phyloP scores from a whole-genome alignment of 208 protist genomes.

The Blastocrithidia nonstop region DNA sequence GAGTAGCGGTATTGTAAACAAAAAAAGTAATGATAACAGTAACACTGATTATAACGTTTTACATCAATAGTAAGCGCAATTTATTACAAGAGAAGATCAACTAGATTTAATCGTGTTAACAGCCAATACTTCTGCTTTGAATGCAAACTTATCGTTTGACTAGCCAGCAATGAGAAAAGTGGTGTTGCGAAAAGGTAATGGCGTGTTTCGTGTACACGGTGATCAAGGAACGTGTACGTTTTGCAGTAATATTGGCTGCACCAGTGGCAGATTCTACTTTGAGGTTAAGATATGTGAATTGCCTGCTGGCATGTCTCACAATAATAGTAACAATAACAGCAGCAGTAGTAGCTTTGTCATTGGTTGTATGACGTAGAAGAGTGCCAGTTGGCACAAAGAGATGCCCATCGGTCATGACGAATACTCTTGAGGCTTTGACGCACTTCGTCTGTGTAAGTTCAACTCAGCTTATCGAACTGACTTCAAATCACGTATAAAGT shows the following conservation, averaged over 20 bases:
- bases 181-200: neutral
- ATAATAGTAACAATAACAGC: constrained; percentile 10
- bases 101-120: too few species aligned
- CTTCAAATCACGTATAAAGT: constrained; percentile 37
- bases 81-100: too few species aligned
- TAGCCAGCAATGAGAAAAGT: neutral
- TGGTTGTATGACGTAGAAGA: constrained; percentile 41
- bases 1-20: too few species aligned
- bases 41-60: too few species aligned
- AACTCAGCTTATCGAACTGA: constrained; percentile 52
- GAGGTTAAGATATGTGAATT: constrained; percentile 71
- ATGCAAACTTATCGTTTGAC: too few species aligned
- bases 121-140: too few species aligned
- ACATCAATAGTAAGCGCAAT: too few species aligned
- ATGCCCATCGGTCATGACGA: constrained; percentile 42
- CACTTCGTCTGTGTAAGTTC: constrained; percentile 32
- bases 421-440: constrained; percentile 77
- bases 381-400: constrained; percentile 6
- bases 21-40: too few species aligned
- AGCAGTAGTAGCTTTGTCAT: constrained; percentile 19
- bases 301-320: too few species aligned
- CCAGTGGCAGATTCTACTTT: constrained; percentile 70
- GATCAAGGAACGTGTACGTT: constrained; percentile 17
- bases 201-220: constrained; percentile 20
- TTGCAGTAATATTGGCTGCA: constrained; percentile 58